Evolutionary conservation across 1,139 yeast genomes (phyloP).

Genomic region (Hansenula sp.): DNA sequence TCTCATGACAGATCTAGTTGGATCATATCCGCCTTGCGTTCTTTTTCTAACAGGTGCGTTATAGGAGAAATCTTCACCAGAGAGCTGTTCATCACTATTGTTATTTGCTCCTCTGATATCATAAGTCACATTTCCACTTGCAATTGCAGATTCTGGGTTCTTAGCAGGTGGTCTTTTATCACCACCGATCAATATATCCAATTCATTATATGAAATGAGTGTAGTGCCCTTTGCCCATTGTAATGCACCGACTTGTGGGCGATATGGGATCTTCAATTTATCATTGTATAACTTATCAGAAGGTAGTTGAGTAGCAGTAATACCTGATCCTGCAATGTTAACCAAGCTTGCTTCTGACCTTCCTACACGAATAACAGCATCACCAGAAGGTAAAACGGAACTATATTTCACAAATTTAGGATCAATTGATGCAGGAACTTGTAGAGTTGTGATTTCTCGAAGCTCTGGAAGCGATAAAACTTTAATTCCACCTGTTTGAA

Average conservation of each 20-base stretch:
- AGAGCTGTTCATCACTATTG: conserved; percentile 10
- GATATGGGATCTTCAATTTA: conserved; percentile 59
- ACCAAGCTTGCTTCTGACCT: conserved; percentile 54
- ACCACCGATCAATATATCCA: conserved; percentile 57
- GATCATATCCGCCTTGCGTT: conserved; percentile 32
- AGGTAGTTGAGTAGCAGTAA: conserved; percentile 26
- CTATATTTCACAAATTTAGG: conserved; percentile 38
- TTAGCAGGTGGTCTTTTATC: conserved; percentile 53
- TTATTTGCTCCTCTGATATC: conserved; percentile 16
- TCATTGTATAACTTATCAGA: conserved; percentile 56
- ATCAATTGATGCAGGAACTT: conserved; percentile 38
- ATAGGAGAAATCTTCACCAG: conserved; percentile 36
- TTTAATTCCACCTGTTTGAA: conserved; percentile 38
- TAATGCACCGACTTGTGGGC: conserved; percentile 77
- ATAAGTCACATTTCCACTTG: conserved; percentile 49
- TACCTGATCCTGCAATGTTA: conserved; percentile 34
- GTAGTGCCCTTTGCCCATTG: conserved; percentile 87
- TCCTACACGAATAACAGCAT: conserved; percentile 57
- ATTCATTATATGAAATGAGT: conserved; percentile 54
- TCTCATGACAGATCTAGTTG: conserved; percentile 38
- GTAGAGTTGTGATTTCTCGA: conserved; percentile 39
- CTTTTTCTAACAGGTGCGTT: conserved; percentile 45
- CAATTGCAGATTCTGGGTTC: conserved; percentile 51
- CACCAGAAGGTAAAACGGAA: conserved; percentile 66
- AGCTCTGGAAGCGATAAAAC: conserved; percentile 51